These are phyloP conservation scores for Mycosarcoma mackinlayi DNA, from an alignment of 1,284 basidiomycete genomes.

Conservation along the genomic window DNA sequence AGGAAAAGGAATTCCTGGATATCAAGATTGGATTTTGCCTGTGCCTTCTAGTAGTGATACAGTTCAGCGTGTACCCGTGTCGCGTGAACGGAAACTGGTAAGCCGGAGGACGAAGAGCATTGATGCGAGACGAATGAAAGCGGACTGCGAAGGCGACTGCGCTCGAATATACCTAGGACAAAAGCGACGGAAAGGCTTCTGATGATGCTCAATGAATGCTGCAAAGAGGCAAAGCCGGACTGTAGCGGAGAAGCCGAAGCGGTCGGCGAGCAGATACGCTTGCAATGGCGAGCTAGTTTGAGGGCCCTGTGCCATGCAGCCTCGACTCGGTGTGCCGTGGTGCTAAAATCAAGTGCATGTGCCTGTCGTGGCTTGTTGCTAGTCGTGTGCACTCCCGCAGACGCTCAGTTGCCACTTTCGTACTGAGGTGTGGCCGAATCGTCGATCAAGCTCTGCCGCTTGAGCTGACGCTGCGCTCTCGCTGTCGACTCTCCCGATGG, in stretches of 20 bases:
- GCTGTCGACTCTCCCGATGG: conserved; percentile 21
- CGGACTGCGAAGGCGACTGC: no score
- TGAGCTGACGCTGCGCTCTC: conserved; percentile 28
- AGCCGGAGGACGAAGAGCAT: no score
- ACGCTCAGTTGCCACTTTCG: conserved; percentile 17
- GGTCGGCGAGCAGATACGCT: no score
- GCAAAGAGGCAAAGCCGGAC: no score
- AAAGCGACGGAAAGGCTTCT: no score
- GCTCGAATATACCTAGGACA: no score
- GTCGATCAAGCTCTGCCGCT: conserved; percentile 48
- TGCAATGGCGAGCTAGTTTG: no score
- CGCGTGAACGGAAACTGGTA: neutral
- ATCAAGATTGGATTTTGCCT: neutral
- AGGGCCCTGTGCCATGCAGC: conserved; percentile 3
- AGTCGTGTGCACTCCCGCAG: neutral
- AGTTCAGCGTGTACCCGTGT: conserved; percentile 21
- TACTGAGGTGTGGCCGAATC: conserved; percentile 27
- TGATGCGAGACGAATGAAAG: no score
- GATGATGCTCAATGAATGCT: no score
- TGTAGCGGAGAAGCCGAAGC: no score
- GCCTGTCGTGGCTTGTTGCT: neutral
- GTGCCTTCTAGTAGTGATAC: conserved; percentile 38
- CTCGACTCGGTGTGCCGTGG: neutral
- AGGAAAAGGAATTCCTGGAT: conserved; percentile 3
- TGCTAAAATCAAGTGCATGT: neutral